These are phyloP conservation scores for Takashimella koratensis DNA, from an alignment of 1,284 basidiomycete genomes.

Conservation along the genomic window DNA sequence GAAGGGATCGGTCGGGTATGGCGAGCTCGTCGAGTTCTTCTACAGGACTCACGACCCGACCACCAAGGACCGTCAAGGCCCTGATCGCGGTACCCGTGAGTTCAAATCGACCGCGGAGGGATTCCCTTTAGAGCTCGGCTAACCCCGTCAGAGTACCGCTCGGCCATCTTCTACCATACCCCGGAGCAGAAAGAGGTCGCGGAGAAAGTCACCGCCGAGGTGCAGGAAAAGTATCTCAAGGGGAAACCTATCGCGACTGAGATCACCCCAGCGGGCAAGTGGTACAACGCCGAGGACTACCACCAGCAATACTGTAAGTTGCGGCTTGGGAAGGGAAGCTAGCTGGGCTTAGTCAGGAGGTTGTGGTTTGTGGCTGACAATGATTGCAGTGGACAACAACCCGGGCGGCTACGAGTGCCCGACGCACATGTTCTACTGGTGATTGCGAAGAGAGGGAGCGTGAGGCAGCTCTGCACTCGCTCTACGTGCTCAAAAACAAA, in stretches of 20 bases:
- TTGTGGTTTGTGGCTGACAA: not conserved
- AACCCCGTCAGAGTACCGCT: slow-evolving; percentile 72
- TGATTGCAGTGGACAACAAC: slow-evolving; percentile 46
- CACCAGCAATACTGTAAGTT: slow-evolving; percentile 70
- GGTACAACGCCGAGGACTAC: slow-evolving; percentile 79
- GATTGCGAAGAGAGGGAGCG: not conserved
- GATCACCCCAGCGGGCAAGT: slow-evolving; percentile 62
- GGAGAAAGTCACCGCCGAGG: slow-evolving; percentile 72
- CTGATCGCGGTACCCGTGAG: slow-evolving; percentile 71
- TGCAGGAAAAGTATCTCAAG: slow-evolving; percentile 78
- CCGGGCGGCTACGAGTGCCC: slow-evolving; percentile 53
- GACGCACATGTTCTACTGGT: slow-evolving; percentile 50
- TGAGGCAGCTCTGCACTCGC: too few species aligned
- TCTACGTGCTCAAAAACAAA: too few species aligned
- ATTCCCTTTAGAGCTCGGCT: not conserved
- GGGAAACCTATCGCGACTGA: slow-evolving; percentile 73
- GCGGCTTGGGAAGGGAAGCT: too few species aligned
- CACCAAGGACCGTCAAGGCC: slow-evolving; percentile 71
- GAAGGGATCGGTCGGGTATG: slow-evolving; percentile 70
- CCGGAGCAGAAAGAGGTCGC: slow-evolving; percentile 73
- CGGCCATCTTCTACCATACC: slow-evolving; percentile 80
- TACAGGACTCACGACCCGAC: slow-evolving; percentile 95
- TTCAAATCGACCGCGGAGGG: slow-evolving; percentile 17
- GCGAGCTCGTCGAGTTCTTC: slow-evolving; percentile 86
- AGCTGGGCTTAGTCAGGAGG: slow-evolving; percentile 25